Conservation (phyloP, 2,329 filamentous ascomycete species). For the Diaporthe vexans region DNA sequence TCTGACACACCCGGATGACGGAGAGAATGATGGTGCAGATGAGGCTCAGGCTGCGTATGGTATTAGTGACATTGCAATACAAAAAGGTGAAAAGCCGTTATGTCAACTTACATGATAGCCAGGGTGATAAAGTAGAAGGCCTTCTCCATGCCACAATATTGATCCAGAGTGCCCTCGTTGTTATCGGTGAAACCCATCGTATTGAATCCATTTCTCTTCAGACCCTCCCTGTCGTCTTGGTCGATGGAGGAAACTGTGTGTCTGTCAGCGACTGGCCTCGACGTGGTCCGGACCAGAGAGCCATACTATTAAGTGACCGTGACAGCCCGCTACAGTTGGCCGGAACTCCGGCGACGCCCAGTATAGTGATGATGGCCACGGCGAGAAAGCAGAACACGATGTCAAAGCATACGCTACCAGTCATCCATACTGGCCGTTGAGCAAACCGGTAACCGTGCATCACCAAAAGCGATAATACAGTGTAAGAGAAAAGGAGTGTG, state of each 20-base stretch:
- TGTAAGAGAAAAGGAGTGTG: constrained; percentile 50
- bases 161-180: constrained; percentile 48
- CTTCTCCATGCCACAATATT: constrained; percentile 50
- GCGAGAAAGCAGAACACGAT: constrained; percentile 49
- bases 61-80: background rate
- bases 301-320: background rate
- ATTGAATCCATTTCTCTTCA: constrained; percentile 43
- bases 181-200: constrained; percentile 52
- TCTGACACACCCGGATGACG: constrained; percentile 49
- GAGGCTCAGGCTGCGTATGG: constrained; percentile 47
- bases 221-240: background rate
- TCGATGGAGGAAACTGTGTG: background rate
- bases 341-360: constrained; percentile 52
- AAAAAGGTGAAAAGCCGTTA: background rate
- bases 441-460: constrained; percentile 49
- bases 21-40: constrained; percentile 49
- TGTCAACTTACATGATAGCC: constrained; percentile 48
- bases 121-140: constrained; percentile 51
- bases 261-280: background rate
- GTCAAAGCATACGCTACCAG: constrained; percentile 50
- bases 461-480: constrained; percentile 50
- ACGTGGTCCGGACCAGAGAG: constrained; percentile 42
- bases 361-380: constrained; percentile 52
- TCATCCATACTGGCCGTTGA: constrained; percentile 46
- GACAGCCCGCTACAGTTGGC: constrained; percentile 53